Conservation (phyloP, 2,329 filamentous ascomycete species). For the Sporothrix curviconia region DNA sequence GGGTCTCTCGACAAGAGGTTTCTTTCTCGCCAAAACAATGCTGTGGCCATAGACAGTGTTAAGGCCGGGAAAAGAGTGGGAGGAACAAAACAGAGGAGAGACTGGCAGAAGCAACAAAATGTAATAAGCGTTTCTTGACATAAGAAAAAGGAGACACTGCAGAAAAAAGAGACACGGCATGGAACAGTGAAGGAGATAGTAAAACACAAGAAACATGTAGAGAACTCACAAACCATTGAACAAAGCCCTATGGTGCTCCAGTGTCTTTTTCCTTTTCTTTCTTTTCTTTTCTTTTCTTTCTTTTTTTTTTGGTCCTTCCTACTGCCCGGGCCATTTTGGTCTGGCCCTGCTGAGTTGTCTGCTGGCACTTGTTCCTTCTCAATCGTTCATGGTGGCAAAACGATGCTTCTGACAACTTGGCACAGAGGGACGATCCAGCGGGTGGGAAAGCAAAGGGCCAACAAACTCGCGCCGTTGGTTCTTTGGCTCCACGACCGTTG, state of each 20-base stretch:
- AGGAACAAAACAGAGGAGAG: neutral
- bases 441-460: too few species aligned
- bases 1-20: neutral
- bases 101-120: neutral
- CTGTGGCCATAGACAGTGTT: neutral
- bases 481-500: too few species aligned
- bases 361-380: too few species aligned
- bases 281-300: too few species aligned
- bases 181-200: neutral
- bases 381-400: too few species aligned
- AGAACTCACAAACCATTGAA: neutral
- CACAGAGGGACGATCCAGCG: too few species aligned
- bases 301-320: too few species aligned
- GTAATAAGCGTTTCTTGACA: neutral
- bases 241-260: slow-evolving; percentile 6
- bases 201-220: neutral
- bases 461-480: too few species aligned
- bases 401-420: too few species aligned
- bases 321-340: too few species aligned
- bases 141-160: neutral
- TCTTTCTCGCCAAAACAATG: neutral
- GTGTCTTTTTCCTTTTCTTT: neutral
- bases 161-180: neutral
- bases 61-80: neutral
- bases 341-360: too few species aligned